phyloP scores from a whole-genome alignment of 2,329 filamentous ascomycete genomes.

The Calonectria naviculata region DNA sequence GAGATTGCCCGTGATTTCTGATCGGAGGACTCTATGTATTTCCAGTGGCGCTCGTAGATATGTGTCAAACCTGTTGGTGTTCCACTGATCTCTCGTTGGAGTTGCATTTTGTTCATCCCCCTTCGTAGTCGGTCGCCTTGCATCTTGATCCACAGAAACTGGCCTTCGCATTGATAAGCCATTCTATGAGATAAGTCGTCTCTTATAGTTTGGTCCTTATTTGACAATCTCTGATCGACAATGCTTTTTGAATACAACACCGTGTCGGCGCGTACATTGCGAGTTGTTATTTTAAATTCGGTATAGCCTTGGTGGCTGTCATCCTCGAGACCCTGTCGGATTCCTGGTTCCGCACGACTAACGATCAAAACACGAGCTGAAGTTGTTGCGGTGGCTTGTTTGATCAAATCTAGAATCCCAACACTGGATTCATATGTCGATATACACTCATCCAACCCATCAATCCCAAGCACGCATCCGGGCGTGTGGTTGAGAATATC shows the following conservation, averaged over 20 bases:
- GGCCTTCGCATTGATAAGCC: slow-evolving; percentile 42
- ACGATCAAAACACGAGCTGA: slow-evolving; percentile 35
- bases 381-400: background rate
- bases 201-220: slow-evolving; percentile 34
- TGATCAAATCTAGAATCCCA: slow-evolving; percentile 30
- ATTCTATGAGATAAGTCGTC: slow-evolving; percentile 37
- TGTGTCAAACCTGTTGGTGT: slow-evolving; percentile 40
- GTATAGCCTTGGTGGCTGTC: background rate
- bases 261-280: slow-evolving; percentile 38
- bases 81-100: slow-evolving; percentile 41
- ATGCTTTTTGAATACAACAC: slow-evolving; percentile 35
- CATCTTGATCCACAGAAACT: slow-evolving; percentile 49
- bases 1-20: slow-evolving; percentile 33
- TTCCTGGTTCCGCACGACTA: slow-evolving; percentile 40
- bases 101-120: slow-evolving; percentile 41
- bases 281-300: slow-evolving; percentile 16
- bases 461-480: slow-evolving; percentile 37
- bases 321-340: slow-evolving; percentile 26
- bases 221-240: slow-evolving; percentile 41
- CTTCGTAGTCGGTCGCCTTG: slow-evolving; percentile 37
- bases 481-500: slow-evolving; percentile 25
- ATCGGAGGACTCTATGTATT: slow-evolving; percentile 26
- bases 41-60: slow-evolving; percentile 47
- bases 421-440: background rate
- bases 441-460: slow-evolving; percentile 51